phyloP scores from a whole-genome alignment of 306 rosid genomes.

The Leucaena leucocephala region DNA sequence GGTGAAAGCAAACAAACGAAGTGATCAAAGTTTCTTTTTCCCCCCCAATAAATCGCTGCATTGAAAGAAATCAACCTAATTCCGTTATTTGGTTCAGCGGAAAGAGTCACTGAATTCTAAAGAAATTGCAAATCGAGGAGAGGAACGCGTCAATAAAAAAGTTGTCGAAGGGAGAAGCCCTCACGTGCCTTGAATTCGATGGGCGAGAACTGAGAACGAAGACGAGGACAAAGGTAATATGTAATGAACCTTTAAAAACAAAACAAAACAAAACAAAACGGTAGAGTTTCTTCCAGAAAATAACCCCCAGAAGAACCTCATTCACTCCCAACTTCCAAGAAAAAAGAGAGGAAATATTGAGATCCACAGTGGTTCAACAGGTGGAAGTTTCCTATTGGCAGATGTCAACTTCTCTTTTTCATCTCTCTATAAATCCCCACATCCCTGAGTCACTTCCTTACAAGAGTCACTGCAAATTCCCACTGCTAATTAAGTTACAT shows the following conservation, averaged over 20 bases:
- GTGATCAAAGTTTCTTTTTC: neutral
- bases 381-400: neutral
- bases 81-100: neutral
- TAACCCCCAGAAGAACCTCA: no score
- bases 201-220: neutral
- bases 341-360: neutral
- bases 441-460: neutral
- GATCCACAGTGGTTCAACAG: neutral
- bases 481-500: neutral
- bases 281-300: neutral
- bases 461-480: neutral
- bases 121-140: neutral
- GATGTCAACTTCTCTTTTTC: neutral
- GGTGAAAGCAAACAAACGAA: neutral
- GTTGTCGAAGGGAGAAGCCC: neutral
- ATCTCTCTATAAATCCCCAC: constrained; percentile 1
- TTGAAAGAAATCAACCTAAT: neutral
- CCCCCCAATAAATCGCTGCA: neutral
- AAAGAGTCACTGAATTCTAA: neutral
- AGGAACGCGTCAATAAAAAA: neutral
- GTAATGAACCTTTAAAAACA: neutral
- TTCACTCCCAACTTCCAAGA: neutral
- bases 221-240: neutral
- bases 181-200: neutral
- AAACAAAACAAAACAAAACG: neutral